phyloP scores from a whole-genome alignment of 1,139 yeast genomes.

The Spathaspora sp. region DNA sequence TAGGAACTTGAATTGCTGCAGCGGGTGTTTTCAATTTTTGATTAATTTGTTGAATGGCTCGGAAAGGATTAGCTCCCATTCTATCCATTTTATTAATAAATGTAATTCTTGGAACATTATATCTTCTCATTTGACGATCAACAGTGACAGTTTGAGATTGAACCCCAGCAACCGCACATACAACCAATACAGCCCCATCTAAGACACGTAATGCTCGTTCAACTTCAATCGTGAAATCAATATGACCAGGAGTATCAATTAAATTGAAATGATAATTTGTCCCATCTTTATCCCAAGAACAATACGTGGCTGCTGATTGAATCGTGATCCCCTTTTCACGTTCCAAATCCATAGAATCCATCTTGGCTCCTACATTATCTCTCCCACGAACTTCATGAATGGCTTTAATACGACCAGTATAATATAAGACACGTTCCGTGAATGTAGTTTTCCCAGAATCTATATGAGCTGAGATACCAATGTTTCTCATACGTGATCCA shows the following conservation, averaged over 20 bases:
- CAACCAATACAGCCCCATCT: constrained; percentile 97
- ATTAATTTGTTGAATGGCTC: constrained; percentile 89
- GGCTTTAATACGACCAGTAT: constrained; percentile 96
- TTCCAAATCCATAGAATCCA: constrained; percentile 92
- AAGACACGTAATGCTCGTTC: constrained; percentile 95
- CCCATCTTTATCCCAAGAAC: constrained; percentile 85
- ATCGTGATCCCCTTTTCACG: constrained; percentile 95
- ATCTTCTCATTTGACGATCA: constrained; percentile 98
- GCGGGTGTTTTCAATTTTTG: constrained; percentile 87
- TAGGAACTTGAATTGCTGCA: constrained; percentile 97
- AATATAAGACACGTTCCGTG: constrained; percentile 94
- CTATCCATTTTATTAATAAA: constrained; percentile 98
- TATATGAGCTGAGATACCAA: constrained; percentile 96
- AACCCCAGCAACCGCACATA: constrained; percentile 97
- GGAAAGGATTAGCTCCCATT: constrained; percentile 98
- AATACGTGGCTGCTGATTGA: constrained; percentile 97
- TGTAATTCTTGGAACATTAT: constrained; percentile 94
- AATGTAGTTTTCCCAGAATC: constrained; percentile 82
- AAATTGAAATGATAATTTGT: constrained; percentile 81
- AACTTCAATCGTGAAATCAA: constrained; percentile 97
- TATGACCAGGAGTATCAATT: constrained; percentile 98
- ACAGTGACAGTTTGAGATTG: constrained; percentile 98
- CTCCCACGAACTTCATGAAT: constrained; percentile 98
- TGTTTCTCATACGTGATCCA: constrained; percentile 72
- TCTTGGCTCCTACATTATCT: constrained; percentile 97